These are phyloP conservation scores for Penicillium sclerotiorum DNA, from an alignment of 2,329 filamentous ascomycete genomes.

Conservation along the genomic window DNA sequence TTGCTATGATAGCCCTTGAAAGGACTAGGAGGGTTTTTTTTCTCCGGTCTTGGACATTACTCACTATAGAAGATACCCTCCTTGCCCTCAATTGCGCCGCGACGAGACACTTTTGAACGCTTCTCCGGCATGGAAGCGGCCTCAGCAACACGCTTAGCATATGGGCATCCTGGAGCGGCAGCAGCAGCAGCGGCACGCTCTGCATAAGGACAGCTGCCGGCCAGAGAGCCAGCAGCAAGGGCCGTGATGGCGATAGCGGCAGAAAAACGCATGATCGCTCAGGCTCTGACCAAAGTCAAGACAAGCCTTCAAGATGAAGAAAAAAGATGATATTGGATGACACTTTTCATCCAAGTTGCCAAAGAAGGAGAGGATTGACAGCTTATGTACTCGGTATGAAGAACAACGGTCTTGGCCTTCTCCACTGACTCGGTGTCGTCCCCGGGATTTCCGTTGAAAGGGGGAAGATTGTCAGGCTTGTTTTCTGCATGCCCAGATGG, in stretches of 20 bases:
- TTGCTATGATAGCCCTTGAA: not conserved
- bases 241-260: constrained; percentile 1
- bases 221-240: constrained; percentile 1
- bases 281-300: not conserved
- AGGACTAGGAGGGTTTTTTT: not conserved
- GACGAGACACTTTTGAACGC: not conserved
- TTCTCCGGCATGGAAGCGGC: not conserved
- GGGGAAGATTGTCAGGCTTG: not conserved
- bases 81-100: not conserved
- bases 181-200: constrained; percentile 1
- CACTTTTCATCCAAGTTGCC: not conserved
- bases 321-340: not conserved
- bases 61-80: constrained; percentile 6
- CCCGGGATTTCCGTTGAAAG: constrained; percentile 2
- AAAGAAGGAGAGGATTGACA: constrained; percentile 3
- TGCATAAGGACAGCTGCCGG: not conserved
- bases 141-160: constrained; percentile 1
- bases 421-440: not conserved
- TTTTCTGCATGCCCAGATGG: not conserved
- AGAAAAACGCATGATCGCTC: constrained; percentile 3
- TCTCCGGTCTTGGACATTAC: not conserved
- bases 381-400: not conserved
- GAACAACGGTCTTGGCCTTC: not conserved
- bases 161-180: not conserved
- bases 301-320: not conserved